Evolutionary conservation across 1,284 basidiomycete species (phyloP).

Genomic region (Cryptococcus sp.): DNA sequence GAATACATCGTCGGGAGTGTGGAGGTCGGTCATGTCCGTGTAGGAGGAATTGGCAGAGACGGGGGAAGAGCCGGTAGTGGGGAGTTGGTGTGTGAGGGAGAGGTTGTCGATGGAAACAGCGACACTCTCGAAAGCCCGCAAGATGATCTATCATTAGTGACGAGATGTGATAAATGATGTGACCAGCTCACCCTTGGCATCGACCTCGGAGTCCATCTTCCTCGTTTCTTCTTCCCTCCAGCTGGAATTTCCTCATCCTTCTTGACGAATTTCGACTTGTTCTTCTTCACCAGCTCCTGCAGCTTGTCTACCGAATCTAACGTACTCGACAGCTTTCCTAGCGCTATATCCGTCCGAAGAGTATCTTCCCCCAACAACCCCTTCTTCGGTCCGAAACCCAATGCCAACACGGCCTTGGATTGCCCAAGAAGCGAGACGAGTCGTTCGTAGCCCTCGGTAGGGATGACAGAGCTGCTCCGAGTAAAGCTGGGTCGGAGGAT

Average conservation of each 20-base stretch:
- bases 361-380: slow-evolving; percentile 35
- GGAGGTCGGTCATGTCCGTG: slow-evolving; percentile 8
- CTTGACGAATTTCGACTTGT: neutral
- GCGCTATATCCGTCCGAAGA: slow-evolving; percentile 17
- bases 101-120: slow-evolving; percentile 21
- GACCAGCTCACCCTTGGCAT: slow-evolving; percentile 14
- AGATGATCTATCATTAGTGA: slow-evolving; percentile 21
- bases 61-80: slow-evolving; percentile 7
- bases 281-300: slow-evolving; percentile 11
- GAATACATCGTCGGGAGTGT: slow-evolving; percentile 13
- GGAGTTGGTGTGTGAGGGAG: slow-evolving; percentile 22
- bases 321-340: slow-evolving; percentile 22
- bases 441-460: slow-evolving; percentile 15
- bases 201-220: slow-evolving; percentile 9
- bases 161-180: neutral
- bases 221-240: too few species aligned
- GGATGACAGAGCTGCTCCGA: neutral
- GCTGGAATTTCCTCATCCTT: neutral
- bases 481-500: neutral
- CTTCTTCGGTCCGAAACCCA: slow-evolving; percentile 37
- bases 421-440: slow-evolving; percentile 21
- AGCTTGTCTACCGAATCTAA: slow-evolving; percentile 27
- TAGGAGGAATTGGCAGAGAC: slow-evolving; percentile 14
- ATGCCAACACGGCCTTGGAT: slow-evolving; percentile 13
- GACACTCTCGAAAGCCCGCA: slow-evolving; percentile 32